These are phyloP conservation scores for Kodamaea ohmeri DNA, from an alignment of 1,139 yeast genomes.

Conservation along the genomic window DNA sequence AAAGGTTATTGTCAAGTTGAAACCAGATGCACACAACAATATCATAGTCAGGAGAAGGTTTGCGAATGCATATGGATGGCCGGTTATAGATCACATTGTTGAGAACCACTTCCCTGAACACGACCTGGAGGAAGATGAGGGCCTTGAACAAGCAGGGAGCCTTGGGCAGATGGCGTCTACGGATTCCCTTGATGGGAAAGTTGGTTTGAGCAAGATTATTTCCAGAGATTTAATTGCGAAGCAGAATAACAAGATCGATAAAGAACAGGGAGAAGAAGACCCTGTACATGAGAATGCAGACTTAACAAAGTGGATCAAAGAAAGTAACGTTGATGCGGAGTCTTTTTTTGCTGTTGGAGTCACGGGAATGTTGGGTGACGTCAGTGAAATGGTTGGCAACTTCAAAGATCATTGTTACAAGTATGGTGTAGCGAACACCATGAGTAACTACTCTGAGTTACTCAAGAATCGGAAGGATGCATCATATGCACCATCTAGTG, in stretches of 20 bases:
- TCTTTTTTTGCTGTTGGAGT: slow-evolving; percentile 66
- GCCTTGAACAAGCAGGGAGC: not conserved
- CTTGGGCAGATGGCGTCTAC: slow-evolving; percentile 3
- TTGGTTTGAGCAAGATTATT: slow-evolving; percentile 31
- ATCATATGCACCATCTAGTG: not conserved
- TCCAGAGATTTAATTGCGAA: slow-evolving; percentile 35
- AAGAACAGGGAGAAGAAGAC: slow-evolving; percentile 14
- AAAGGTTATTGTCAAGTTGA: slow-evolving; percentile 78
- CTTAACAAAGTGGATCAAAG: slow-evolving; percentile 51
- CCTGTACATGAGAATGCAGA: slow-evolving; percentile 12
- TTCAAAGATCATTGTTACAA: slow-evolving; percentile 39
- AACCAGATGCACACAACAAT: slow-evolving; percentile 95
- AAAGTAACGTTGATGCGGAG: slow-evolving; percentile 42
- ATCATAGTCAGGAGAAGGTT: slow-evolving; percentile 85
- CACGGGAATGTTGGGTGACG: slow-evolving; percentile 63
- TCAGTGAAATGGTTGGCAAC: slow-evolving; percentile 50
- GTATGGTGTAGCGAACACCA: slow-evolving; percentile 16
- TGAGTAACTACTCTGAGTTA: slow-evolving; percentile 13
- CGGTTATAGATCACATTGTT: slow-evolving; percentile 79
- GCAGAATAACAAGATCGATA: slow-evolving; percentile 38
- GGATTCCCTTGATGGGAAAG: slow-evolving; percentile 28
- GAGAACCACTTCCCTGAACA: slow-evolving; percentile 51
- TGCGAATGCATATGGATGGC: slow-evolving; percentile 97
- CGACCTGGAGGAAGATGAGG: not conserved
- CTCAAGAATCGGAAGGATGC: slow-evolving; percentile 9